phyloP scores from a whole-genome alignment of 768 basidiomycete genomes.

The Lactifluus hygrophoroides region DNA sequence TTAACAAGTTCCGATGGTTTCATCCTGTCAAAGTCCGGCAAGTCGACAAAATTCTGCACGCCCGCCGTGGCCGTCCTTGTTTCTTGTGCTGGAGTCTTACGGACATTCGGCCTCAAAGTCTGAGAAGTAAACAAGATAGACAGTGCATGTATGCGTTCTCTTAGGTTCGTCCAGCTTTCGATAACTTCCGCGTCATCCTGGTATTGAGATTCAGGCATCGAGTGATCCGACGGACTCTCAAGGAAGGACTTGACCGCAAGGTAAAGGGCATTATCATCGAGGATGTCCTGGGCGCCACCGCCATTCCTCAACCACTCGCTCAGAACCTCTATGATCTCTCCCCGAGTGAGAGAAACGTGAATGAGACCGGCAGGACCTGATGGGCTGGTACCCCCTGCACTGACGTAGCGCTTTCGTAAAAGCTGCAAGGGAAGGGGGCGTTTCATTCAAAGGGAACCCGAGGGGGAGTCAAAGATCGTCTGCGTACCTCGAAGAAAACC shows the following conservation, averaged over 20 bases:
- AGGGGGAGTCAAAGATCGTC: not conserved
- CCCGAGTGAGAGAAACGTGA: conserved; percentile 43
- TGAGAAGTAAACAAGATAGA: conserved; percentile 6
- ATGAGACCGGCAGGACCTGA: conserved; percentile 39
- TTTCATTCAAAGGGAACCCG: not conserved
- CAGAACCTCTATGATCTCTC: conserved; percentile 54
- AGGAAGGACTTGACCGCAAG: conserved; percentile 53
- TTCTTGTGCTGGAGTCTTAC: not conserved
- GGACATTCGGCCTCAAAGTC: conserved; percentile 13
- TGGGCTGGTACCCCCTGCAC: conserved; percentile 37
- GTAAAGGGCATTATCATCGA: conserved; percentile 63
- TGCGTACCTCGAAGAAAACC: conserved; percentile 74
- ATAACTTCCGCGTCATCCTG: conserved; percentile 2
- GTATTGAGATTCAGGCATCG: conserved; percentile 30
- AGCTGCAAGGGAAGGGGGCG: conserved; percentile 43
- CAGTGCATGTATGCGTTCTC: not conserved
- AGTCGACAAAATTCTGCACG: conserved; percentile 26
- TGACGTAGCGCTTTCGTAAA: conserved; percentile 64
- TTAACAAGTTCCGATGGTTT: conserved; percentile 67
- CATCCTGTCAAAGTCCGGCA: conserved; percentile 57
- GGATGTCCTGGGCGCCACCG: conserved; percentile 68
- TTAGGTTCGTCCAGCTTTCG: conserved; percentile 10
- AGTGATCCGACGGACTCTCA: conserved; percentile 44
- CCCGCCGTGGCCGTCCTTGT: not conserved
- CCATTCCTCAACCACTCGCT: conserved; percentile 67